Evolutionary conservation across 106 monocot genomes (phyloP), one percentile per base, ranked within the genome.

Genomic region (Narthecium ossifragum): DNA sequence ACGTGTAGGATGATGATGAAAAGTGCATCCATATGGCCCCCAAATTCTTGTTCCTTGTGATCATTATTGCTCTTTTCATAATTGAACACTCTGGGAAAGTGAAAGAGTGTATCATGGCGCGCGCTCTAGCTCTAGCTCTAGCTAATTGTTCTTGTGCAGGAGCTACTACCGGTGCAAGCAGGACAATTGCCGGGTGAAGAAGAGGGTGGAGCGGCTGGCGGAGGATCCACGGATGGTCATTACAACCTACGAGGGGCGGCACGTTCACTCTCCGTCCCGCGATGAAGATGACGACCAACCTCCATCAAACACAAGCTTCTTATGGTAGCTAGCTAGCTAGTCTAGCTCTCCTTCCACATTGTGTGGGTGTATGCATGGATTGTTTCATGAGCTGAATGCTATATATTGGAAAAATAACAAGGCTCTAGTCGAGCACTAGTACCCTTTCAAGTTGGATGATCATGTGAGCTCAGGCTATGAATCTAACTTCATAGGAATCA

Each of bases 201-300:
- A 61, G 61, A 29, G 61, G 15, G 61, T 61, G 13, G 61, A 61
- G 46, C 10, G 61, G 46, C 9, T 61, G 61, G 61, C 61, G 13
- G 61, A 61, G 61, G 61, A 61, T 30, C 61, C 61, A 26, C 46
- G 61, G 8, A 61, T 61, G 61, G 61, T 77, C 60, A 71, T 77
- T 59, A 77, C 77, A 6, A 71, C 77, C 15, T 77, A 77, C 53
- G 77, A 77, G 29, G 61, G 61, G 6, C 26, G 61, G 29, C 61
- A 61, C 9, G 61, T 28, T 7, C 61, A 61, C 25, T 61, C 61
- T 6, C 61, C 61, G 14, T 46, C 61, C 14, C 45, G 18, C 28
- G 61, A 46, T 14, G 27, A 30, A 9, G 41, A 41, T 6, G 25
- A 60, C 13, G 30, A 9, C 15, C 25, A 27, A n/a, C 6, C 61